Evolutionary conservation across 2,329 filamentous ascomycete genomes (phyloP), one percentile per base, ranked within the genome.

Genomic region (Blastomyces emzantsi): DNA sequence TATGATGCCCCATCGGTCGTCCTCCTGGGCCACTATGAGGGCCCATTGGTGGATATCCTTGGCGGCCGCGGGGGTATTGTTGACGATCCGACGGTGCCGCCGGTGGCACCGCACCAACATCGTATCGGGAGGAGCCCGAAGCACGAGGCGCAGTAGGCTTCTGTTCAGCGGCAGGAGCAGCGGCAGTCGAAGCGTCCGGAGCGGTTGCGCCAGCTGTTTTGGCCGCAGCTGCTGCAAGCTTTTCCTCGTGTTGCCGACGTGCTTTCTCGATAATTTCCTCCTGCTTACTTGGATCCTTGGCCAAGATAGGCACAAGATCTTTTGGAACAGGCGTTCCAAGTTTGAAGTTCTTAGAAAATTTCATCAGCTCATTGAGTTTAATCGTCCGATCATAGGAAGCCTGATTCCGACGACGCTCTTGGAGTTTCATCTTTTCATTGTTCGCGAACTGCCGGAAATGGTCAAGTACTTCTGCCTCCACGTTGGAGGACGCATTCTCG

Each of bases 251-350:
- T 68, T 93, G 88, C 71, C 86, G 85, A 65, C 90, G 86, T 1
- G 91, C 91, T 75, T 92, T 95, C 70, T 92, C 89, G 71, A 96
- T 88, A 67, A 99, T 97, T 72, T 92, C 87, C 71, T 92, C 87
- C 76, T 97, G 94, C 79, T 97, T 99, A 56, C 81, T 83, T n/a
- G 92, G 92, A 73, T 99, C 94, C 74, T 97, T 99, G 64, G 94
- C 93, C 65, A 99, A 88, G 68, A 99, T 99, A 1, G 90, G 88
- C 36, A 99, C 92, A 45, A 99, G 79, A 75, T 99, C 94, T 61
- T 85, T 87, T 1, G 94, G 94, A 13, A 99, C 92, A 6, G 92
- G 92, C 2, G 93, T 97, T 60, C 90, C 88, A 22, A 99, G 84
- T 78, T 97, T 97, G 82, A 99, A 99, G 73, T 85, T 94, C 69